Base-by-base conservation (phyloP, 228 moss, liverwort and hornwort genomes). In the Sphagnum fallax region DNA sequence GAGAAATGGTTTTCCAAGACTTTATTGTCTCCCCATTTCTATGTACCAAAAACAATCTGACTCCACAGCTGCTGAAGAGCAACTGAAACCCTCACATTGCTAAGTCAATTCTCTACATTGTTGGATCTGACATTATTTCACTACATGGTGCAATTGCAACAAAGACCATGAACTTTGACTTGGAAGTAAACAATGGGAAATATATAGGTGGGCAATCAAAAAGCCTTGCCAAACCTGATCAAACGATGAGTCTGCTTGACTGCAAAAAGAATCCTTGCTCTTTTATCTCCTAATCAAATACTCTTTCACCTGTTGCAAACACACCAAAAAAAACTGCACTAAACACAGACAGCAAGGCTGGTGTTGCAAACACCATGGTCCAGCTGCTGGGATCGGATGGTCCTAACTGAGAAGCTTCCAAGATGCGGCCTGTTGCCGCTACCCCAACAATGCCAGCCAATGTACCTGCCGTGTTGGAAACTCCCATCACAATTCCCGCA, bases 401-500 rank as follows among this genome's bases (percentile, higher is more conserved):
- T 14, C 97, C 97, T 11, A 87, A 58, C 6, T 53, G 72, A 13
- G 93, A 91, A 4, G 87, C 85, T 71, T 93, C 90, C 65, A 97
- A 76, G 66, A 97, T 97, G 74, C 85, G 87, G 7, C 97, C 97
- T 4, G 93, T 93, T 8, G 97, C 93, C 5, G 93, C 93, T 48
- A 97, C 97, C 61, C 97, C 97, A 63, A 97, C 82, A 11, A 93
- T 89, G 49, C 97, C 97, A 7, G 97, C 97, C 75, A 97, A 70
- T n/a, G 97, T 97, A 62, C 97, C 97, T 5, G 97, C 97, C 6
- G 97, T 97, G 71, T 97, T 97, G 6, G 97, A 97, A 14, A 97
- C 90, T 15, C 97, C 97, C 97, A 97, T 97, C 61, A 97, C 88
- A 63, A 97, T 97, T 0, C 97, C 97, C 49, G 97, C 93, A 73